Evolutionary conservation across 495 filamentous ascomycete genomes (phyloP), one percentile per base, ranked within the genome.

Genomic region (Penicillium soppii): DNA sequence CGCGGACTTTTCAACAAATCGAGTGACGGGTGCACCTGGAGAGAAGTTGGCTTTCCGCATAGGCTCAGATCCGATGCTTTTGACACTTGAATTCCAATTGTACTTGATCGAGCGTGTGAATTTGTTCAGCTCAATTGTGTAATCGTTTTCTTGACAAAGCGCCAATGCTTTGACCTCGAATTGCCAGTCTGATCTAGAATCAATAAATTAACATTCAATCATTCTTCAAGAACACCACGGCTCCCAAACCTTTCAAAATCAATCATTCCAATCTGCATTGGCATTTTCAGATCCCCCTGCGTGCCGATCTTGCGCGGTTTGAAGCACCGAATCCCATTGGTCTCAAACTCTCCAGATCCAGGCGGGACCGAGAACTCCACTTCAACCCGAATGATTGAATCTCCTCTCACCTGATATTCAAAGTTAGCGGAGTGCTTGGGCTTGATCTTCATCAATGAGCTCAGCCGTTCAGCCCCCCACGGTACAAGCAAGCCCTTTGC

Each of bases 1-100:
- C 1, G 79, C 63, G 0, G 78, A 74, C 53, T 80, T 82, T 16
- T 82, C 71, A 1, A 76, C 64, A 20, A 80, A 70, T 3, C 61
- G 52, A 5, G 46, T 55, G 4, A 76, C 57, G 2, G 57, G 58
- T 12, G 62, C 52, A 0, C 50, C 46, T 2, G 16, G 37, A 3
- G 57, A 39, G 20, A 74, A 68, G 0, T 47, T 51, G 0, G 69
- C 56, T 16, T 66, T 70, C 20, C 59, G 57, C 15, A 53, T 46
- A 20, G 69, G 52, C 1, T 38, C 38, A 17, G 59, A 59, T 3
- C 46, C 53, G n/a, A 73, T 61, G 27, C 58, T 41, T 8, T 46
- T 47, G 0, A 43, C 48, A 20, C 40, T 57, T 9, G 19, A 4
- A 10, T 44, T 43, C 21, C 52, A 41, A 21, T 50, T 38, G 43